These are phyloP conservation scores for Trichaptum fuscoviolaceum DNA, from an alignment of 768 basidiomycete species.

Conservation along the genomic window DNA sequence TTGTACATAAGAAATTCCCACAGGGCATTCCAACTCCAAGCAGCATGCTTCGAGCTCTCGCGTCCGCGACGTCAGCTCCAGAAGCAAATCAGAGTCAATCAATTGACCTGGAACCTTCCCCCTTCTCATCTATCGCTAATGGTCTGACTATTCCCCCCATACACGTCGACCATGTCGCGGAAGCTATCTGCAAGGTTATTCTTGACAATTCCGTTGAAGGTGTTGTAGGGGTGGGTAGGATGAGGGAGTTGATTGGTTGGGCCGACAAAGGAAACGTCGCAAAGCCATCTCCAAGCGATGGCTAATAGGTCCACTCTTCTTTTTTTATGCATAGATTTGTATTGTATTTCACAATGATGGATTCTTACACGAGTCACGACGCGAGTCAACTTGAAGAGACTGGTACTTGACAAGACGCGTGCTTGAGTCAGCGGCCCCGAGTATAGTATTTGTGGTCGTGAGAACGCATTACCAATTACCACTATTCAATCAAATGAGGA, in stretches of 20 bases:
- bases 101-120: conserved; percentile 32
- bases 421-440: background rate
- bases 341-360: too few relatives aligned
- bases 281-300: background rate
- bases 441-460: background rate
- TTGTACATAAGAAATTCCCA: conserved; percentile 59
- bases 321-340: background rate
- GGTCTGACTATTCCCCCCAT: conserved; percentile 83
- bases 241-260: conserved; percentile 78
- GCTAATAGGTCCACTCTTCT: background rate
- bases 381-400: too few relatives aligned
- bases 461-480: background rate
- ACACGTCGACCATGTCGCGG: conserved; percentile 93
- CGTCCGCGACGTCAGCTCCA: conserved; percentile 23
- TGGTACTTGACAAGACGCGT: background rate
- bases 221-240: conserved; percentile 62
- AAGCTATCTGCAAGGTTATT: conserved; percentile 60
- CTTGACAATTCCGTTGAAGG: conserved; percentile 57
- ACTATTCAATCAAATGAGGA: background rate
- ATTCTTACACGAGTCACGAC: too few relatives aligned
- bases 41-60: conserved; percentile 49
- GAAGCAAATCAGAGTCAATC: conserved; percentile 6
- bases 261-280: conserved; percentile 26
- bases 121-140: conserved; percentile 67
- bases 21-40: conserved; percentile 59